Base-by-base conservation (phyloP, 331 rosid genomes). In the Rosa hybrid region DNA sequence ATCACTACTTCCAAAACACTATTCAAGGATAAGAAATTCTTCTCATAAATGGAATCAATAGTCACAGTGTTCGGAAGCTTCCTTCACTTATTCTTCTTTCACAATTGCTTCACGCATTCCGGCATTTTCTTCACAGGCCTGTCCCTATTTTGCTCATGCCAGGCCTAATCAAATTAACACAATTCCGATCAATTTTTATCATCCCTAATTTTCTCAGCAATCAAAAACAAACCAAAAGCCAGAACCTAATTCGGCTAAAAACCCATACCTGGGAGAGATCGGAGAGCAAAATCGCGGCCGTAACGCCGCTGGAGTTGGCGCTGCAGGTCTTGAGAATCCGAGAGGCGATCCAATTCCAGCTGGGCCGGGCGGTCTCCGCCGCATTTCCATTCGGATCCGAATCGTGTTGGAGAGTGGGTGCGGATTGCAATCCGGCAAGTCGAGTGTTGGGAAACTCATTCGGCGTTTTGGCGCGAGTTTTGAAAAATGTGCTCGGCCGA, bases 251-350 rank as follows among this genome's bases (percentile, higher is more conserved):
- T 38, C 7, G 71, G 59, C 5, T 39, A 11, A 60, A 63, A 41
- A 17, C 11, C 57, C 8, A 59, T 72, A 93, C 97, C 96, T 86
- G 92, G 82, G 86, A 83, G 84, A 95, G 90, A 76, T 90, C 98
- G 51, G 98, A 89, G 81, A 95, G 98, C 67, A 95, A 76, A 77
- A 93, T 93, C 1, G 97, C 98, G 0, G 97, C 82, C 69, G 97
- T 95, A 71, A 94, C 98, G 4, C 96, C 97, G 77, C 97, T 91
- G 13, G 98, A 92, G 81, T 92, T 92, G 81, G 97, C 85, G 77
- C 80, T 13, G 77, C 98, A 94, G 80, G 95, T 90, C 84, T 87
- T 92, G 86, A 92, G 95, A 68, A 94, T 83, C 71, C 91, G 94
- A 76, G 91, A 90, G 4, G 86, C 88, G 68, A 88, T 89, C 98